Evolutionary conservation across 23 red algal genomes (phyloP), one percentile per base, ranked within the genome.

Genomic region (Agarophyton chilense): DNA sequence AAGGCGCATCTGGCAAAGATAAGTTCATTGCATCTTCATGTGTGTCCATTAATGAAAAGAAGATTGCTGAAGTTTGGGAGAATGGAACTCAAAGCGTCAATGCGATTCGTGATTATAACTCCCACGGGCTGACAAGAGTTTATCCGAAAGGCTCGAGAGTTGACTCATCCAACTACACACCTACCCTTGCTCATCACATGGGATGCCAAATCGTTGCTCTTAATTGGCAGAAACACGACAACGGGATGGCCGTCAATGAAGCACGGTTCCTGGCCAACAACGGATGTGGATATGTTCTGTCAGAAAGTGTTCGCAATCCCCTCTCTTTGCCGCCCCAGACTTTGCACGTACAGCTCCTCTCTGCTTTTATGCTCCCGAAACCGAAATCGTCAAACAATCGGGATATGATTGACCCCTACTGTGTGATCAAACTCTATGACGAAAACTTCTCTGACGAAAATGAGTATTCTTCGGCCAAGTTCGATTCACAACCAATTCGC

Each of bases 91-190:
- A 70, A 45, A 67, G 28, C 14, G 49, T 66, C 31, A 39, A 77
- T 7, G 65, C 51, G 32, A 57, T 95, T 10, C 76, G 67, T 40
- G 21, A 38, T 1, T 95, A 91, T 35, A 91, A 95, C 42, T 51
- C 38, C 2, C 68, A 85, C 16, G 73, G 52, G 1, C 34, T 95
- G 13, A 85, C 84, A 35, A 55, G 93, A 40, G 77, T 95, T 0
- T 95, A 95, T 64, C 93, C 93, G 40, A 87, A 84, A 71, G 86
- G 84, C 22, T 81, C 52, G 17, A 47, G 93, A 40, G 76, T 95
- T 21, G 84, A 72, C 39, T 90, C 84, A 39, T 82, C 74, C 17
- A 91, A 95, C 64, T 91, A 91, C 36, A 78, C 56, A 24, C 93
- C 93, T n/a, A 60, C 66, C 5, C 42, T 87, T 0, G 78, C 84